Evolutionary conservation across 2,329 filamentous ascomycete species (phyloP), one percentile per base, ranked within the genome.

Genomic region (Elsinoe australis): DNA sequence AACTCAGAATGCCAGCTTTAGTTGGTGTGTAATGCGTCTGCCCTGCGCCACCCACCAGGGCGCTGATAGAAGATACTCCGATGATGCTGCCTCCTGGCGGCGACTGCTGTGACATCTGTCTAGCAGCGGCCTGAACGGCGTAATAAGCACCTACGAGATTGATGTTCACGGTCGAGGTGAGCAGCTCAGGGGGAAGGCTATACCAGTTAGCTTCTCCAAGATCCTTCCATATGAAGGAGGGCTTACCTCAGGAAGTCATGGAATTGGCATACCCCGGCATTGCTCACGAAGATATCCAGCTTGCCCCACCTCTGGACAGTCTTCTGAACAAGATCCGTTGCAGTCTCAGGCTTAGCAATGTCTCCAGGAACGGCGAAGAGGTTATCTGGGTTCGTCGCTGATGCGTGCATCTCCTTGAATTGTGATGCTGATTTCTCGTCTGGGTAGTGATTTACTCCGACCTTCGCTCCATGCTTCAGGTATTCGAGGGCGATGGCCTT

Each of bases 101-200:
- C 14, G 53, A 48, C 0, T 81, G 79, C 26, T 67, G 67, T 0
- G 83, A 80, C 84, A 95, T 92, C 63, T 92, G 86, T 2, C 82
- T 77, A 1, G 86, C 87, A 1, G 87, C 88, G 0, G 87, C 85
- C 71, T 94, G 88, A 17, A 85, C 82, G 28, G 85, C 76, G 69
- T 88, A 89, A 70, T 94, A 94, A n/a, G 87, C 85, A 35, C 88
- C 88, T 56, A 83, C 80, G 55, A 95, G 79, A 67, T 95, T 95
- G 42, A 85, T 90, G 29, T 76, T 71, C 32, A 94, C 71, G 2
- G 87, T 94, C 48, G 73, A 71, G 52, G 76, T 69, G 59, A 88
- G 84, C 48, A 94, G 79, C 49, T 82, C 76, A 1, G 80, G 75
- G 7, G 79, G 72, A 34, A 94, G 75, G 15, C 78, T 79, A 50